phyloP scores from a whole-genome alignment of 2,329 filamentous ascomycete species.

The Fusarium chlamydosporum region DNA sequence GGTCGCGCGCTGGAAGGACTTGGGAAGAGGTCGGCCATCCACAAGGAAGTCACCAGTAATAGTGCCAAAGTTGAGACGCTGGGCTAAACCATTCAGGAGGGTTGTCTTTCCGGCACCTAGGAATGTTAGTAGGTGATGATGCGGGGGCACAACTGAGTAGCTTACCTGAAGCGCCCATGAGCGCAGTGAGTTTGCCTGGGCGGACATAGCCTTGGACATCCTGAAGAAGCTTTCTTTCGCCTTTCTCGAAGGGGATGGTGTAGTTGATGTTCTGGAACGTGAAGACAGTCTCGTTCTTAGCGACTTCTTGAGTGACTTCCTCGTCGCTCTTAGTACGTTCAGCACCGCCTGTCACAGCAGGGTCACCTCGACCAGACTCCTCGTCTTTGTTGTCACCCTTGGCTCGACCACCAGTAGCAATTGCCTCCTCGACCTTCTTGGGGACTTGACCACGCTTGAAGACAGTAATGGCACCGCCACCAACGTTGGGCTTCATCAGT shows the following conservation, averaged over 20 bases:
- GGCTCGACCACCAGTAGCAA: constrained; percentile 63
- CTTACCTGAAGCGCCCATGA: constrained; percentile 74
- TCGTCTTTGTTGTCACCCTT: constrained; percentile 65
- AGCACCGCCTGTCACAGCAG: constrained; percentile 49
- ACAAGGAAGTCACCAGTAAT: constrained; percentile 84
- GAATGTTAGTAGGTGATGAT: neutral
- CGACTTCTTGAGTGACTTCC: constrained; percentile 60
- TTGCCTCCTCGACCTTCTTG: constrained; percentile 67
- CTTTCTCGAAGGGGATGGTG: constrained; percentile 68
- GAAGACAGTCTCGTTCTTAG: constrained; percentile 72
- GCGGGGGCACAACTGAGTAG: neutral
- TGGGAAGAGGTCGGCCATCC: constrained; percentile 78
- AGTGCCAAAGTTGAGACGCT: constrained; percentile 81
- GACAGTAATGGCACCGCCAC: constrained; percentile 71
- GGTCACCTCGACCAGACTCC: constrained; percentile 52
- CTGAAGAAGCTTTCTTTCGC: constrained; percentile 77
- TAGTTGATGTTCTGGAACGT: constrained; percentile 68
- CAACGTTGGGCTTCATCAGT: constrained; percentile 71
- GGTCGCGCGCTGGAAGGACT: constrained; percentile 83
- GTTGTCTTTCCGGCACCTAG: constrained; percentile 77
- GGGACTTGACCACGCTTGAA: constrained; percentile 76
- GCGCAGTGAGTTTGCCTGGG: constrained; percentile 82
- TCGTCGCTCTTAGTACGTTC: constrained; percentile 50
- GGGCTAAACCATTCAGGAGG: constrained; percentile 79
- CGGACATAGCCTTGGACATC: constrained; percentile 88